A percentile compares a stretch with the other conserved stretches of the same genome.
Conservation (phyloP, 2,329 filamentous ascomycete species). For the Aspergillus spinulosporus region DNA sequence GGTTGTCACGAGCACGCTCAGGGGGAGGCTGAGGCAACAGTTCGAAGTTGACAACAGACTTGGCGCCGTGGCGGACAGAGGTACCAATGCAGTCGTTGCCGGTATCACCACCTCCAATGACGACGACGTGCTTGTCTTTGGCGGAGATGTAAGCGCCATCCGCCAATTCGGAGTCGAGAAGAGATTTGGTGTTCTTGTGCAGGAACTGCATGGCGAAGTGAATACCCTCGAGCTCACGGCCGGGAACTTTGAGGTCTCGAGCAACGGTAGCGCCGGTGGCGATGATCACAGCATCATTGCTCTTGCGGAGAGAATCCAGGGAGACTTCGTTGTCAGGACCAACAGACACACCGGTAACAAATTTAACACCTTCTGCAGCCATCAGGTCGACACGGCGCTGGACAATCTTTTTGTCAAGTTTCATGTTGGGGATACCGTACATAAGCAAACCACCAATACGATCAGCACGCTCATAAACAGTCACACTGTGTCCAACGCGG, state of each 20-base stretch:
- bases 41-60: conserved; percentile 96
- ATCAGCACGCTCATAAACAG: conserved; percentile 89
- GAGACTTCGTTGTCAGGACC: conserved; percentile 70
- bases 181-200: conserved; percentile 95
- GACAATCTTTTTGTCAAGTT: conserved; percentile 96
- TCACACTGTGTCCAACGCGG: conserved; percentile 83
- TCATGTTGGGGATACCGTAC: conserved; percentile 99
- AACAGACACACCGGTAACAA: conserved; percentile 74
- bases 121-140: conserved; percentile 92
- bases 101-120: conserved; percentile 96
- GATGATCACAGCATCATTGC: conserved; percentile 82
- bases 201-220: conserved; percentile 98
- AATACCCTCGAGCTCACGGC: conserved; percentile 82
- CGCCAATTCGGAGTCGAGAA: conserved; percentile 83
- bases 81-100: conserved; percentile 98
- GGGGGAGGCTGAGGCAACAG: conserved; percentile 87
- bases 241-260: conserved; percentile 87
- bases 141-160: conserved; percentile 89
- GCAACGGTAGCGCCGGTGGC: conserved; percentile 91
- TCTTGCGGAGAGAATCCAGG: conserved; percentile 69
- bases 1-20: conserved; percentile 89
- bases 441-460: conserved; percentile 88
- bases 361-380: conserved; percentile 81
- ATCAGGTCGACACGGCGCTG: conserved; percentile 95
- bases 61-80: conserved; percentile 90